Evolutionary conservation across 192 early-diverging fungal species (phyloP).

Genomic region (Lobulomyces angularis): DNA sequence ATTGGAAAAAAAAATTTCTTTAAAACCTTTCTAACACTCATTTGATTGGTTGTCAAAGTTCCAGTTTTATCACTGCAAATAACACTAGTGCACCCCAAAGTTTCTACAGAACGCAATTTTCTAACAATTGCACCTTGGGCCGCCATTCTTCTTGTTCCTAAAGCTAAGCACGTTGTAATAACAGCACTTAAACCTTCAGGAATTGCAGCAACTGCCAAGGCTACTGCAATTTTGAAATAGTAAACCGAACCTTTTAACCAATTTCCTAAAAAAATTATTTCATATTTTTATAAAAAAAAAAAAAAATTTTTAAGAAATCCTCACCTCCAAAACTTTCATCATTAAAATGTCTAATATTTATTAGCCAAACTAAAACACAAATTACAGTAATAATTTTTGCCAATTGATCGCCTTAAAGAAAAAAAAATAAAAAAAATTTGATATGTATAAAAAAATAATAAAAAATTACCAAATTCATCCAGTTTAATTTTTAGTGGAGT

Average conservation of each 20-base stretch:
- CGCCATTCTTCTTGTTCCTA: constrained; percentile 97
- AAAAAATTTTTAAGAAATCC: no score
- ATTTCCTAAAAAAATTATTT: no score
- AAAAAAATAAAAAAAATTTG: no score
- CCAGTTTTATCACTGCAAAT: constrained; percentile 99
- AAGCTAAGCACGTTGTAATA: constrained; percentile 93
- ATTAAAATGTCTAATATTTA: constrained; percentile 95
- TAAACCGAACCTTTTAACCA: constrained; percentile 94
- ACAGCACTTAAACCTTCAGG: constrained; percentile 98
- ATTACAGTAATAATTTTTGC: constrained; percentile 62
- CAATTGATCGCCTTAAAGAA: constrained; percentile 34
- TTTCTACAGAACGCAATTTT: constrained; percentile 83
- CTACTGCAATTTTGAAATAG: constrained; percentile 99
- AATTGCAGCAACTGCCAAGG: constrained; percentile 95
- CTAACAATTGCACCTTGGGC: constrained; percentile 91
- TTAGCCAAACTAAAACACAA: constrained; percentile 92
- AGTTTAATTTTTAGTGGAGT: constrained; percentile 91
- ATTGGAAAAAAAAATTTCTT: constrained; percentile 1
- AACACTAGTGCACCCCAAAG: constrained; percentile 90
- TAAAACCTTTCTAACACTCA: constrained; percentile 46
- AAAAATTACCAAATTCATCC: constrained; percentile 98
- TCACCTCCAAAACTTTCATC: constrained; percentile 57
- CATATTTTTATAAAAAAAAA: no score
- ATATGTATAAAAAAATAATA: no score
- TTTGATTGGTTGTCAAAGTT: constrained; percentile 96